A percentile compares a stretch with the other conserved stretches of the same genome.
Conservation (phyloP, 495 filamentous ascomycete genomes). For the Neurospora sp. region DNA sequence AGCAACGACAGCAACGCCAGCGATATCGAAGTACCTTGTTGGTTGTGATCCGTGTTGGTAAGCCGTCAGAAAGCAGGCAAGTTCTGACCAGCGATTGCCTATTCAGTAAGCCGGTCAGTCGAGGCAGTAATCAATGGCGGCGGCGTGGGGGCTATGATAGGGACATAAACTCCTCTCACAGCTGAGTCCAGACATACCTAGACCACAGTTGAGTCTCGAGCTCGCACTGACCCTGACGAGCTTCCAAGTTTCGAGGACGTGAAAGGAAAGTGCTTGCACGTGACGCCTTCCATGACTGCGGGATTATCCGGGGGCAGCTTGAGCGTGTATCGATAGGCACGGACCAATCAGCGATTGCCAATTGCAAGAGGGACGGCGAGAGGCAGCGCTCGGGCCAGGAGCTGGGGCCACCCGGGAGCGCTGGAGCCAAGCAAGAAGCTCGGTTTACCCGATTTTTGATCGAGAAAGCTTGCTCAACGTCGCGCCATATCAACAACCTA, state of each 20-base stretch:
- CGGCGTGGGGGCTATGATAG: background rate
- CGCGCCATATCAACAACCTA: constrained; percentile 15
- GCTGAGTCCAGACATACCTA: background rate
- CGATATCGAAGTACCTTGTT: background rate
- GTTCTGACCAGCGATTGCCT: background rate
- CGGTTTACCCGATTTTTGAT: constrained; percentile 25
- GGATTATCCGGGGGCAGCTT: background rate
- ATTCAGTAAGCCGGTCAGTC: background rate
- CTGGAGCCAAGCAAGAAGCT: background rate
- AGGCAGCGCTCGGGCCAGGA: background rate
- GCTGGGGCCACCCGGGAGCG: background rate
- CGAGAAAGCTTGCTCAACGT: constrained; percentile 21
- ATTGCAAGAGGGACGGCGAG: background rate
- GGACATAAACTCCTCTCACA: background rate
- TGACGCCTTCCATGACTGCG: background rate
- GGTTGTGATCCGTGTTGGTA: background rate
- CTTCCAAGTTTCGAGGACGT: background rate
- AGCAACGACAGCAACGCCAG: background rate
- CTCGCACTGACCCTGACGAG: background rate
- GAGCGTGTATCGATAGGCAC: constrained; percentile 8
- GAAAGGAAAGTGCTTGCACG: background rate
- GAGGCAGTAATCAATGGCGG: background rate
- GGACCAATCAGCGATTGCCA: background rate
- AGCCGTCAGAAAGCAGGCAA: background rate
- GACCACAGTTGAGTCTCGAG: background rate